phyloP scores from a whole-genome alignment of 2,329 filamentous ascomycete species.

The Coleophoma crateriformis region DNA sequence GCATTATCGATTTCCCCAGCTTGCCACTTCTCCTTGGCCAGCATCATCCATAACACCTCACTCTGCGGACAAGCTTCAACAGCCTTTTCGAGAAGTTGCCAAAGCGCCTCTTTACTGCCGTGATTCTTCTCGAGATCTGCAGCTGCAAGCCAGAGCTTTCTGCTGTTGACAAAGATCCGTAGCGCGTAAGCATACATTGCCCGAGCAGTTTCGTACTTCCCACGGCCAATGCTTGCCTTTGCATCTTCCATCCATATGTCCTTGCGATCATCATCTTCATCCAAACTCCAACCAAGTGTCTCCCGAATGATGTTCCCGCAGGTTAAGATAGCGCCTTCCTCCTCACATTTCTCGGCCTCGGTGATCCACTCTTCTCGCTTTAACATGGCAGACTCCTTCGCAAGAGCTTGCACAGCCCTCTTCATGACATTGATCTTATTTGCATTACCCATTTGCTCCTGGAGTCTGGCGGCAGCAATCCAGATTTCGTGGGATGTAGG shows the following conservation, averaged over 20 bases:
- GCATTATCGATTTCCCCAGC: conserved; percentile 83
- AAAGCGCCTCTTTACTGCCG: conserved; percentile 75
- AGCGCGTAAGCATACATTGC: conserved; percentile 92
- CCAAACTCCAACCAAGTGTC: conserved; percentile 86
- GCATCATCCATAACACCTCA: conserved; percentile 91
- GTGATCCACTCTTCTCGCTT: conserved; percentile 96
- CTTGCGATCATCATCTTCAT: conserved; percentile 94
- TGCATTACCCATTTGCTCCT: conserved; percentile 79
- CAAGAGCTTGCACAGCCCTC: conserved; percentile 81
- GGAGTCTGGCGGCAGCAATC: conserved; percentile 87
- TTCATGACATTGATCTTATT: conserved; percentile 89
- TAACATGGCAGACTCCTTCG: conserved; percentile 90
- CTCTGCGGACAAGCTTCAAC: conserved; percentile 89
- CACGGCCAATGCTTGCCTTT: conserved; percentile 71
- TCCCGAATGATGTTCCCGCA: conserved; percentile 87
- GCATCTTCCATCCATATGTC: conserved; percentile 96
- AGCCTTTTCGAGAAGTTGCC: conserved; percentile 83
- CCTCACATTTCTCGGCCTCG: conserved; percentile 91
- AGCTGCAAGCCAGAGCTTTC: conserved; percentile 83
- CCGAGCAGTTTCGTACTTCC: conserved; percentile 81
- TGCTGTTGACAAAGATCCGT: conserved; percentile 82
- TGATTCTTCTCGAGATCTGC: conserved; percentile 89
- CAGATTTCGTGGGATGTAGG: conserved; percentile 94
- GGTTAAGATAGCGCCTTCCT: conserved; percentile 80
- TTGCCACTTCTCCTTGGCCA: conserved; percentile 92